Percentiles rank a stretch among this genome's conserved stretches.
Evolutionary conservation across 805 yeast species (phyloP).

Genomic region (Yueomyces sp.): DNA sequence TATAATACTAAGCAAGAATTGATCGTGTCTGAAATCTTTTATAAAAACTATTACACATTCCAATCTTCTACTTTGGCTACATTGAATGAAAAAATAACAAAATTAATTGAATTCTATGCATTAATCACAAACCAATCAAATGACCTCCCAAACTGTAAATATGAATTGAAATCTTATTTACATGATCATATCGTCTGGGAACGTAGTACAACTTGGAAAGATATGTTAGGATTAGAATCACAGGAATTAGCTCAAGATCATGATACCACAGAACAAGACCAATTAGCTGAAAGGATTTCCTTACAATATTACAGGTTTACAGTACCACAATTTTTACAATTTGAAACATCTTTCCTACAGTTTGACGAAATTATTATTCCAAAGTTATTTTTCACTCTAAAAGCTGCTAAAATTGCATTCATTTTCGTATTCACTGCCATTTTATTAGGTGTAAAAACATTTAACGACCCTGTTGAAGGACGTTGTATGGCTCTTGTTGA

Average conservation of each 20-base stretch:
- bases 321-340: constrained; percentile 14
- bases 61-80: constrained; percentile 29
- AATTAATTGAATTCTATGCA: constrained; percentile 42
- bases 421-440: constrained; percentile 41
- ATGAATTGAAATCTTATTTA: constrained; percentile 46
- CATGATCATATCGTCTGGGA: constrained; percentile 95
- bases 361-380: constrained; percentile 30
- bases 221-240: constrained; percentile 68
- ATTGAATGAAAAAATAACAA: constrained; percentile 42
- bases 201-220: constrained; percentile 92
- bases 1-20: constrained; percentile 38
- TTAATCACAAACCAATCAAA: constrained; percentile 26
- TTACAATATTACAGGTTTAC: constrained; percentile 23
- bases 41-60: constrained; percentile 43
- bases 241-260: constrained; percentile 35
- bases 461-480: constrained; percentile 46
- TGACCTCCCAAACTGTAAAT: constrained; percentile 31
- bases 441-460: constrained; percentile 44
- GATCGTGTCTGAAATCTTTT: constrained; percentile 31
- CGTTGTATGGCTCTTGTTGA: constrained; percentile 56
- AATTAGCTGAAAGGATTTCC: constrained; percentile 9
- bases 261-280: constrained; percentile 16
- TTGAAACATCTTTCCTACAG: background rate
- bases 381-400: constrained; percentile 32
- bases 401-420: constrained; percentile 34